A percentile compares a stretch with the other conserved stretches of the same genome.
These are phyloP conservation scores for Meyerozyma athensensis DNA, from an alignment of 1,139 yeast genomes.

Conservation along the genomic window DNA sequence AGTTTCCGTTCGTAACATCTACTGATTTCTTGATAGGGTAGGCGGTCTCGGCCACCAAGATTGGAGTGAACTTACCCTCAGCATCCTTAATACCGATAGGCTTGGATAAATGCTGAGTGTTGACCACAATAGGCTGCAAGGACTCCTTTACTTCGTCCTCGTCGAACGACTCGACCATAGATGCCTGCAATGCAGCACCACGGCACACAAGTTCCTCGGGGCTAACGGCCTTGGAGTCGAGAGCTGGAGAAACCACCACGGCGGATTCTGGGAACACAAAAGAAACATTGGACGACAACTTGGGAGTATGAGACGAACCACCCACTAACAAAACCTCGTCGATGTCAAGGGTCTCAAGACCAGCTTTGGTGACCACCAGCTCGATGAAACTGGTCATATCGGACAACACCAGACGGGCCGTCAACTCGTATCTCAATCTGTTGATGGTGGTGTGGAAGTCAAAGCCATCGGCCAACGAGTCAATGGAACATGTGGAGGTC, in stretches of 20 bases:
- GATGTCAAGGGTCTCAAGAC: constrained; percentile 76
- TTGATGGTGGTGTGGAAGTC: constrained; percentile 92
- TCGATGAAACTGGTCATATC: constrained; percentile 77
- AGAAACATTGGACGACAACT: constrained; percentile 72
- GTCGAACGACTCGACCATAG: constrained; percentile 78
- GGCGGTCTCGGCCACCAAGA: constrained; percentile 82
- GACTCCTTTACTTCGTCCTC: constrained; percentile 84
- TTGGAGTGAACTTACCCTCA: constrained; percentile 66
- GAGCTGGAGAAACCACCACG: constrained; percentile 68
- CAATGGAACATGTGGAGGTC: constrained; percentile 88
- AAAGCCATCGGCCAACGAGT: constrained; percentile 88
- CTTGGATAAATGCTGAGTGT: constrained; percentile 81
- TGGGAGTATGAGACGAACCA: constrained; percentile 91
- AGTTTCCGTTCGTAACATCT: constrained; percentile 56
- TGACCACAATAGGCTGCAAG: constrained; percentile 77
- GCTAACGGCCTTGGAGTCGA: constrained; percentile 71
- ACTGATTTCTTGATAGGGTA: constrained; percentile 84
- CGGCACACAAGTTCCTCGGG: constrained; percentile 89
- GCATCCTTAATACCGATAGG: constrained; percentile 83
- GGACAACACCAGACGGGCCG: constrained; percentile 72
- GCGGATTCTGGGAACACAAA: constrained; percentile 80
- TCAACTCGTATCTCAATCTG: constrained; percentile 89
- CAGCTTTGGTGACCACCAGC: constrained; percentile 73
- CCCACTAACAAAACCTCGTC: constrained; percentile 92
- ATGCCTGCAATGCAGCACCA: constrained; percentile 97